These are phyloP conservation scores for Clarireedia homoeocarpa DNA, from an alignment of 2,329 filamentous ascomycete genomes.

Conservation along the genomic window DNA sequence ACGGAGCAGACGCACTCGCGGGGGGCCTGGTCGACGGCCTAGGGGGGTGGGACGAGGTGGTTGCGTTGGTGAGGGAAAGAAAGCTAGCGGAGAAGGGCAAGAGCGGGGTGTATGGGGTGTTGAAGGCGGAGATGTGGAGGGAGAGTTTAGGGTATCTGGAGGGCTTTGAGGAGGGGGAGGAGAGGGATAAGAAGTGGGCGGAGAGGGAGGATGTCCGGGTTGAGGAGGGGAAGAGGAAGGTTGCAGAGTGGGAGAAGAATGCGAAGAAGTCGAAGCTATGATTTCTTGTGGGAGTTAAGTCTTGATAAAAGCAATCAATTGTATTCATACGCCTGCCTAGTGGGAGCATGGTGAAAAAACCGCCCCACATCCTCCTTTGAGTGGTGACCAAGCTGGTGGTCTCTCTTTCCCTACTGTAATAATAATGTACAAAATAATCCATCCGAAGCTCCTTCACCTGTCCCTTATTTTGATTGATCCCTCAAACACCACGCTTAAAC, in stretches of 20 bases:
- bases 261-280: constrained; percentile 22
- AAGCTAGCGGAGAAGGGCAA: constrained; percentile 54
- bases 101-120: constrained; percentile 57
- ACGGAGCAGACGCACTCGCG: constrained; percentile 53
- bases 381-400: neutral
- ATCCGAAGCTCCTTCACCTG: neutral
- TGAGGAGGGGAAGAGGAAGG: constrained; percentile 15
- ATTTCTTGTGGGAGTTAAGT: neutral
- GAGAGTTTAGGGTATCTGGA: constrained; percentile 54
- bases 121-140: constrained; percentile 72
- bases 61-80: constrained; percentile 51
- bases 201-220: constrained; percentile 29
- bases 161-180: constrained; percentile 42
- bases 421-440: constrained; percentile 9
- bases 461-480: neutral
- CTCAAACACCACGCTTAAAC: constrained; percentile 6
- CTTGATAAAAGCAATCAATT: neutral
- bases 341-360: neutral
- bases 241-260: constrained; percentile 25
- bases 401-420: constrained; percentile 1
- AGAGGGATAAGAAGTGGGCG: constrained; percentile 36
- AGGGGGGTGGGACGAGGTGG: constrained; percentile 55
- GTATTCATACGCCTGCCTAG: constrained; percentile 1
- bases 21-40: constrained; percentile 61
- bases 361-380: neutral